Conservation (phyloP, 768 basidiomycete genomes). For the Leucosporidium scottii region DNA sequence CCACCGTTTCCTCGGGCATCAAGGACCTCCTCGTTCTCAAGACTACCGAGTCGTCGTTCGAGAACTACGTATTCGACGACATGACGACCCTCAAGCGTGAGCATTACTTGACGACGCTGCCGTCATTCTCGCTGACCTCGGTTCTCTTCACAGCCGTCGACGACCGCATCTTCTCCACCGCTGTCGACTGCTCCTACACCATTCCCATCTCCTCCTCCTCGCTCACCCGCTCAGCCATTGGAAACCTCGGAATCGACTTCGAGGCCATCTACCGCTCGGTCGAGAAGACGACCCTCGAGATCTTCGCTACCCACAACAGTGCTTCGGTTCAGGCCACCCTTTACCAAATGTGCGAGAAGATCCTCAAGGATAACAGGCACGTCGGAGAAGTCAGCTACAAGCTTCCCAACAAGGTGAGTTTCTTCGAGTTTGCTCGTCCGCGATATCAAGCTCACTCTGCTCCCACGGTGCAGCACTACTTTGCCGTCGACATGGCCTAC, state of each 20-base stretch:
- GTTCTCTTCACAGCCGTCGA: slow-evolving; percentile 52
- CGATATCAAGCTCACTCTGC: not conserved
- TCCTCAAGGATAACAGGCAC: slow-evolving; percentile 59
- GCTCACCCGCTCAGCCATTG: slow-evolving; percentile 47
- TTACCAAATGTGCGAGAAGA: slow-evolving; percentile 45
- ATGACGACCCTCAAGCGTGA: slow-evolving; percentile 31
- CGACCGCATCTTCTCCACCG: slow-evolving; percentile 85
- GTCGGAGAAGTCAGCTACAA: slow-evolving; percentile 61
- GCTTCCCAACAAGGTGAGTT: slow-evolving; percentile 58
- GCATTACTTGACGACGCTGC: too few relatives aligned
- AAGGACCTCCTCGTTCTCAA: slow-evolving; percentile 59
- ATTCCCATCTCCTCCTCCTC: slow-evolving; percentile 38
- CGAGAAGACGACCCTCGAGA: slow-evolving; percentile 61
- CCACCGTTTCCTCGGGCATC: slow-evolving; percentile 48
- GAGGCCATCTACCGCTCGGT: slow-evolving; percentile 52
- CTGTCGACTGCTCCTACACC: slow-evolving; percentile 56
- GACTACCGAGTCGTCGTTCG: slow-evolving; percentile 77
- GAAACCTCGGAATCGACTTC: slow-evolving; percentile 50
- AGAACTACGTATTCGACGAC: slow-evolving; percentile 71
- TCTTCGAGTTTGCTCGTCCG: not conserved
- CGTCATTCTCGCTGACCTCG: not conserved
- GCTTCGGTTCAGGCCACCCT: slow-evolving; percentile 71
- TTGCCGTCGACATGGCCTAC: slow-evolving; percentile 66
- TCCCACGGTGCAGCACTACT: slow-evolving; percentile 66
- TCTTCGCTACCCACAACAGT: slow-evolving; percentile 80